Evolutionary conservation across 2,329 filamentous ascomycete species (phyloP), one percentile per base, ranked within the genome.

Genomic region (Pseudogymnoascus sp.): DNA sequence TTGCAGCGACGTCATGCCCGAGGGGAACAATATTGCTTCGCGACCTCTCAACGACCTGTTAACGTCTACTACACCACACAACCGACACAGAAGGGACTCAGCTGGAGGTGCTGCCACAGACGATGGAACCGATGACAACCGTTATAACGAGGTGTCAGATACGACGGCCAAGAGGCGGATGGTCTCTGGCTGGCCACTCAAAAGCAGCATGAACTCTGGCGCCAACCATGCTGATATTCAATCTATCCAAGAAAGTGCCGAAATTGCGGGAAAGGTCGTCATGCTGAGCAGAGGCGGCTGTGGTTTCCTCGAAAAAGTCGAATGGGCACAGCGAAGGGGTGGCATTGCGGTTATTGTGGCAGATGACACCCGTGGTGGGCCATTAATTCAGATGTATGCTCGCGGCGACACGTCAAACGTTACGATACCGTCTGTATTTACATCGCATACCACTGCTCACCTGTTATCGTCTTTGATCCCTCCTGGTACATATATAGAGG

Each of bases 341-440:
- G 94, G 89, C 18, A 82, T 92, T 63, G 94, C 90, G 36, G 79
- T 99, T 63, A 95, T 99, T 66, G 92, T 99, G 2, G 94, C 94
- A 25, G 94, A 99, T 73, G 89, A 97, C 73, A 88, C 90, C 62
- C 89, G 90, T 64, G 93, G 93, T 47, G 92, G 92, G 3, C 89
- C 89, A 36, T 77, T 99, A 64, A 90, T 97, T 58, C 94, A 95
- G 68, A 99, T 99, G 94, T 97, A 96, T 73, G 94, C 94, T n/a
- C 86, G 90, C 69, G 94, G 93, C 37, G 92, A 97, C 71, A 96
- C 93, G 3, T 95, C 92, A 35, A 96, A 97, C 70, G 84, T 97
- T 66, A 91, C 91, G 0, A 97, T 99, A 60, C 92, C 94, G 1
- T 90, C 94, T 0, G 81, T 97, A 8, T 99, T 99, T 74, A 97